These are phyloP conservation scores for Kalmusia sp. DNA, from an alignment of 2,329 filamentous ascomycete genomes.

Conservation along the genomic window DNA sequence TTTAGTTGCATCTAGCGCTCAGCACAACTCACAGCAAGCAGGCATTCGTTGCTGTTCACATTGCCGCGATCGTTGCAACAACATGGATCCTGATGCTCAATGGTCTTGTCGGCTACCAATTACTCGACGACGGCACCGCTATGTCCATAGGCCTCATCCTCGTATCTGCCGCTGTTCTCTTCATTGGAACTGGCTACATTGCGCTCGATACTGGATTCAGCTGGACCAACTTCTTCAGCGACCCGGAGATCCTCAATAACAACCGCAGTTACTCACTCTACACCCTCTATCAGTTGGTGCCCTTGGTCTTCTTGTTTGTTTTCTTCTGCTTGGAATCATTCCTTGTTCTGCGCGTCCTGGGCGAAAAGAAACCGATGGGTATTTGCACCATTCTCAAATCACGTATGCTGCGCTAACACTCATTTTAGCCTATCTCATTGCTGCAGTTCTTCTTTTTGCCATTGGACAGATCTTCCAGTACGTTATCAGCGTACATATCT, in stretches of 20 bases:
- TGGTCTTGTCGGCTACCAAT: constrained; percentile 88
- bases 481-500: constrained; percentile 89
- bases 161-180: constrained; percentile 72
- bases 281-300: constrained; percentile 89
- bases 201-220: constrained; percentile 88
- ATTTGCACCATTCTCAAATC: constrained; percentile 44
- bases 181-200: constrained; percentile 94
- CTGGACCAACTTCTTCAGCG: constrained; percentile 81
- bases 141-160: constrained; percentile 80
- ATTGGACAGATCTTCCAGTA: constrained; percentile 97
- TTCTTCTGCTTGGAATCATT: constrained; percentile 85
- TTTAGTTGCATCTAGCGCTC: neutral
- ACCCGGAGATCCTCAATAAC: constrained; percentile 51
- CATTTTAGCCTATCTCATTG: constrained; percentile 72
- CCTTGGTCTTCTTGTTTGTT: constrained; percentile 84
- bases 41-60: constrained; percentile 89
- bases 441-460: constrained; percentile 81
- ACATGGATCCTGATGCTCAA: constrained; percentile 93
- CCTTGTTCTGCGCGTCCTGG: constrained; percentile 84
- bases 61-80: constrained; percentile 87
- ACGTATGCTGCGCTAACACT: constrained; percentile 20
- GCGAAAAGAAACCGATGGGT: constrained; percentile 89
- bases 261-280: constrained; percentile 85
- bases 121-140: constrained; percentile 91
- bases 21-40: constrained; percentile 45